Evolutionary conservation across 768 basidiomycete species (phyloP).

Genomic region (Wakefieldia striispora): DNA sequence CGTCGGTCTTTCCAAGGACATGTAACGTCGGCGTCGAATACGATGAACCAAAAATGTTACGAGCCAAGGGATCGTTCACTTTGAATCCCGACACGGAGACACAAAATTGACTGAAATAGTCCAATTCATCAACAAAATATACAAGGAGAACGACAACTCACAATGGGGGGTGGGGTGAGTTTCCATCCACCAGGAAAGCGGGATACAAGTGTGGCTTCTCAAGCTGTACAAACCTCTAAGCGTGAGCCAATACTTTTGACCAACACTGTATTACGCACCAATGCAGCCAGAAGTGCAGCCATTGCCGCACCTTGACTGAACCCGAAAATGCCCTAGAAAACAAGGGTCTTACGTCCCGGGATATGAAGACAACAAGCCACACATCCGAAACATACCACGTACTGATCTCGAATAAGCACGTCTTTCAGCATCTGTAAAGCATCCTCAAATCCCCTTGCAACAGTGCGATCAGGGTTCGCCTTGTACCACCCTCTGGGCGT

Average conservation of each 20-base stretch:
- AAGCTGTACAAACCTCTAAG: conserved; percentile 36
- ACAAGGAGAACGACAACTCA: conserved; percentile 32
- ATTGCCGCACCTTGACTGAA: conserved; percentile 75
- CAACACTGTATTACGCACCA: conserved; percentile 45
- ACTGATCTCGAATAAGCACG: conserved; percentile 54
- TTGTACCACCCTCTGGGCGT: conserved; percentile 75
- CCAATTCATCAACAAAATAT: neutral
- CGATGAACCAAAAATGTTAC: conserved; percentile 46
- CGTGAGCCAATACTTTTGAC: neutral
- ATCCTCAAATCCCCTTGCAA: conserved; percentile 55
- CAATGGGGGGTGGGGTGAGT: conserved; percentile 75
- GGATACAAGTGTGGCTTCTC: conserved; percentile 53
- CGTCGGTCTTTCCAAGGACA: conserved; percentile 72
- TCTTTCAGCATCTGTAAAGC: conserved; percentile 55
- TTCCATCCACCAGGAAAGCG: conserved; percentile 59
- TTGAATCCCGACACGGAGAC: conserved; percentile 75
- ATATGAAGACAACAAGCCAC: neutral
- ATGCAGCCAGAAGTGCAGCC: conserved; percentile 65
- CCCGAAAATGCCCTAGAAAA: conserved; percentile 67
- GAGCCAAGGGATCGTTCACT: conserved; percentile 44
- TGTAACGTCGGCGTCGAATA: conserved; percentile 76
- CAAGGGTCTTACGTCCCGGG: neutral
- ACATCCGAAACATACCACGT: conserved; percentile 50
- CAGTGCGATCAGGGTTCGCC: conserved; percentile 48
- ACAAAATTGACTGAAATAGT: conserved; percentile 58